phyloP scores from a whole-genome alignment of 192 early-diverging fungal species.

The Entomortierella parvispora region DNA sequence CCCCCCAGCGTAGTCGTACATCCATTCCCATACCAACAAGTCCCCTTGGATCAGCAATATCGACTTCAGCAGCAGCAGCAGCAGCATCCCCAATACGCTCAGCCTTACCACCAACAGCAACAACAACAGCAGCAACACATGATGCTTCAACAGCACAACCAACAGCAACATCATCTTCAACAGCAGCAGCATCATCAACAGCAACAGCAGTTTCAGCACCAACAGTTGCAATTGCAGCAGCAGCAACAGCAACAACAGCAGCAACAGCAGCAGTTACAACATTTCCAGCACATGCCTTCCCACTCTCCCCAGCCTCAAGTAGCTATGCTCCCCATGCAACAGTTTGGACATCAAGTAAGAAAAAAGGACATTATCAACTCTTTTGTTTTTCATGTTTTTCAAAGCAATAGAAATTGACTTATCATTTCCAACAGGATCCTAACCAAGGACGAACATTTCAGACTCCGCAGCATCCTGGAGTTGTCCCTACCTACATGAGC shows the following conservation, averaged over 20 bases:
- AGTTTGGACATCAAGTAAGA: too few relatives aligned
- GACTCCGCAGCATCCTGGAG: constrained; percentile 12
- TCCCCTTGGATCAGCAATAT: constrained; percentile 20
- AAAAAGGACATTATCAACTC: too few relatives aligned
- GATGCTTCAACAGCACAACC: constrained; percentile 19
- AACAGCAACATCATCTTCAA: constrained; percentile 21
- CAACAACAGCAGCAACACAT: constrained; percentile 18
- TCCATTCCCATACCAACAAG: constrained; percentile 1
- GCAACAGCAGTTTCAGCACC: constrained; percentile 4
- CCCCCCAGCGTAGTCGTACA: constrained; percentile 41
- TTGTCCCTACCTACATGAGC: constrained; percentile 17
- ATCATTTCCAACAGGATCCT: constrained; percentile 14
- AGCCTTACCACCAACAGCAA: constrained; percentile 14
- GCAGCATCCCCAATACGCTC: constrained; percentile 19
- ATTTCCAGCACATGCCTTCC: constrained; percentile 22
- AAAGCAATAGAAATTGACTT: constrained; percentile 14
- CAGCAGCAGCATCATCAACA: constrained; percentile 23
- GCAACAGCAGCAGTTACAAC: constrained; percentile 30
- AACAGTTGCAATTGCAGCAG: constrained; percentile 7
- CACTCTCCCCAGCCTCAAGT: constrained; percentile 26
- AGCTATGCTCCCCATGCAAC: neutral
- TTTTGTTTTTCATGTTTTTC: too few relatives aligned
- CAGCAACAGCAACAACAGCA: constrained; percentile 18
- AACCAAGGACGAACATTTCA: constrained; percentile 16
- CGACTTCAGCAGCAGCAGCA: constrained; percentile 24